Percentiles rank a stretch among this genome's conserved stretches.
Evolutionary conservation across 23 red algal genomes (phyloP).

Genomic region (Gracilaria gracilis): DNA sequence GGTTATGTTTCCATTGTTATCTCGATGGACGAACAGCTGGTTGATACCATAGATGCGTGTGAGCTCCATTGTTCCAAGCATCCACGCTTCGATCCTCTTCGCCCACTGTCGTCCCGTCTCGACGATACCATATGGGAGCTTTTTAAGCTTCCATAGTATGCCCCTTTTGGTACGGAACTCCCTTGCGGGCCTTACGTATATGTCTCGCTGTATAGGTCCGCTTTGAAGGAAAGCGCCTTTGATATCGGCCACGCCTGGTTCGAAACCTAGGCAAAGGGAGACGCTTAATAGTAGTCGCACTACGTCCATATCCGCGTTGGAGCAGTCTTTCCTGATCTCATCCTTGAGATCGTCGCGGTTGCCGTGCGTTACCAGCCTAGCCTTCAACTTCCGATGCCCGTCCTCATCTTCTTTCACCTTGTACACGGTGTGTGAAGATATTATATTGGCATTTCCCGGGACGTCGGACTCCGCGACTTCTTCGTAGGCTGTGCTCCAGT

Average conservation of each 20-base stretch:
- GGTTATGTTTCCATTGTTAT: neutral
- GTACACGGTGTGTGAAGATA: slow-evolving; percentile 41
- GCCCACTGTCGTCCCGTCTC: slow-evolving; percentile 39
- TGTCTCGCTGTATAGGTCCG: too few relatives aligned
- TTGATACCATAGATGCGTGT: slow-evolving; percentile 25
- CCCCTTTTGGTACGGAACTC: too few relatives aligned
- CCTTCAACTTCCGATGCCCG: too few relatives aligned
- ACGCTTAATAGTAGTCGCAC: slow-evolving; percentile 34
- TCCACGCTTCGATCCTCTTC: slow-evolving; percentile 22
- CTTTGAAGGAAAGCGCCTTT: too few relatives aligned
- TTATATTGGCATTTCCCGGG: slow-evolving; percentile 32
- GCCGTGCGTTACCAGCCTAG: too few relatives aligned
- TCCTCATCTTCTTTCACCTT: slow-evolving; percentile 59
- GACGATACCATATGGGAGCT: slow-evolving; percentile 43
- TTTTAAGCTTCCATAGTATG: slow-evolving; percentile 41
- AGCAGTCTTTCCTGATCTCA: slow-evolving; percentile 54
- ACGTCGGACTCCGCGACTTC: slow-evolving; percentile 31
- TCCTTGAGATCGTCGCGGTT: too few relatives aligned
- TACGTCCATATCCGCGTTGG: slow-evolving; percentile 28
- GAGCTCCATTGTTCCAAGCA: slow-evolving; percentile 6
- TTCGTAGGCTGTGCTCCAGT: slow-evolving; percentile 38
- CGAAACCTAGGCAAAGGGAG: slow-evolving; percentile 25
- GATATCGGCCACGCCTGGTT: too few relatives aligned
- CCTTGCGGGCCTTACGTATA: too few relatives aligned
- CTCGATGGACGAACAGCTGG: slow-evolving; percentile 11